Conservation (phyloP, 495 filamentous ascomycete genomes). For the Parathielavia hyrcaniae region DNA sequence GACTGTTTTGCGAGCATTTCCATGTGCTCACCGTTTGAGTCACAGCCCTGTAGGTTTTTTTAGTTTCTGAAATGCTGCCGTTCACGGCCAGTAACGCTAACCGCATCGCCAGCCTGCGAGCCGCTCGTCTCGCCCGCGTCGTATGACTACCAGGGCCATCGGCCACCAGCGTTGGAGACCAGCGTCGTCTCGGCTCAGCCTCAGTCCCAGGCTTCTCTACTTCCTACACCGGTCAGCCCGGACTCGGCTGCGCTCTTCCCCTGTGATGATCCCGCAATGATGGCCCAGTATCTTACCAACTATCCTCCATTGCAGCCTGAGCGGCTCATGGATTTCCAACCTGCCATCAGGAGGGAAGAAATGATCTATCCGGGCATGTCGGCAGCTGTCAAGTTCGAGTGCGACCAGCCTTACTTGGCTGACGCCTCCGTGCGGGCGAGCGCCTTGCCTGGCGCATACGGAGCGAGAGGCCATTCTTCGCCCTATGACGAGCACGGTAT, state of each 20-base stretch:
- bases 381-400: constrained; percentile 27
- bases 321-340: constrained; percentile 33
- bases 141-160: constrained; percentile 31
- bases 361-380: constrained; percentile 42
- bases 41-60: constrained; percentile 27
- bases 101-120: constrained; percentile 22
- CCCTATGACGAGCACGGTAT: constrained; percentile 12
- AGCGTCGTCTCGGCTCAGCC: constrained; percentile 27
- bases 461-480: constrained; percentile 10
- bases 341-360: constrained; percentile 35
- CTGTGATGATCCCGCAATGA: constrained; percentile 29
- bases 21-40: constrained; percentile 39
- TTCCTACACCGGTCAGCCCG: constrained; percentile 18
- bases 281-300: constrained; percentile 34
- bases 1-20: constrained; percentile 37
- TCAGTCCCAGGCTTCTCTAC: constrained; percentile 23
- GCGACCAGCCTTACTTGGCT: constrained; percentile 16
- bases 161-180: constrained; percentile 30
- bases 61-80: background rate
- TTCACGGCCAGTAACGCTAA: constrained; percentile 11
- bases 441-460: constrained; percentile 11
- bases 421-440: constrained; percentile 4
- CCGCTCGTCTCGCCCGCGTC: constrained; percentile 32
- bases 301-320: constrained; percentile 40
- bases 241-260: constrained; percentile 28